Evolutionary conservation across 495 filamentous ascomycete species (phyloP).

Genomic region (Neurospora tetraspora): DNA sequence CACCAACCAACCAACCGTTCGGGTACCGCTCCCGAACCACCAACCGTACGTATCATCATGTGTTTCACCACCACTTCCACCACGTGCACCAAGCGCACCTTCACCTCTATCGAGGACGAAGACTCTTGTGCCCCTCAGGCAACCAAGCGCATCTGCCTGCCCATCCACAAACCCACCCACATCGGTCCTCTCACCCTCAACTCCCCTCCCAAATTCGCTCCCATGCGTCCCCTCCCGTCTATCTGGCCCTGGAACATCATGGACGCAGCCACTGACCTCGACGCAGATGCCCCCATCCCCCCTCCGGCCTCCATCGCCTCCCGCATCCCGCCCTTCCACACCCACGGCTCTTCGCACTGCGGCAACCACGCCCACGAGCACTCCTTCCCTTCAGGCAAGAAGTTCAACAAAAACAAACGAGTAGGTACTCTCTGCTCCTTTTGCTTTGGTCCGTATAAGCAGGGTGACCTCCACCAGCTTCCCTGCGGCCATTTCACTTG

Average conservation of each 20-base stretch:
- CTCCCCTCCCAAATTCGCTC: neutral
- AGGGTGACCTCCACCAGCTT: conserved; percentile 6
- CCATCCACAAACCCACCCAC: neutral
- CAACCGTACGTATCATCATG: neutral
- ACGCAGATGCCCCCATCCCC: neutral
- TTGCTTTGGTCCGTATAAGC: neutral
- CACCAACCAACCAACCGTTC: neutral
- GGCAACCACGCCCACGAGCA: neutral
- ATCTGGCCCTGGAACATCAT: neutral
- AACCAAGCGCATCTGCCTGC: neutral
- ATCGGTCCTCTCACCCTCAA: neutral
- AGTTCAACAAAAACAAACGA: neutral
- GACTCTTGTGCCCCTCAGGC: neutral
- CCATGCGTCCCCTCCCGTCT: neutral
- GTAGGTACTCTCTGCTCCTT: neutral
- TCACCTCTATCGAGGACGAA: neutral
- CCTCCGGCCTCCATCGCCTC: neutral
- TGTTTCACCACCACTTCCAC: neutral
- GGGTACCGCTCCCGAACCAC: neutral
- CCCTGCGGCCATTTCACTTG: conserved; percentile 10
- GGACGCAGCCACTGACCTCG: neutral
- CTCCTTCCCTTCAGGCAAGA: neutral
- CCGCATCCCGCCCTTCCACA: neutral
- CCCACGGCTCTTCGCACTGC: neutral
- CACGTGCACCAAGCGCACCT: neutral